phyloP scores from a whole-genome alignment of 2,329 filamentous ascomycete genomes.

The Niveomyces coronatus region DNA sequence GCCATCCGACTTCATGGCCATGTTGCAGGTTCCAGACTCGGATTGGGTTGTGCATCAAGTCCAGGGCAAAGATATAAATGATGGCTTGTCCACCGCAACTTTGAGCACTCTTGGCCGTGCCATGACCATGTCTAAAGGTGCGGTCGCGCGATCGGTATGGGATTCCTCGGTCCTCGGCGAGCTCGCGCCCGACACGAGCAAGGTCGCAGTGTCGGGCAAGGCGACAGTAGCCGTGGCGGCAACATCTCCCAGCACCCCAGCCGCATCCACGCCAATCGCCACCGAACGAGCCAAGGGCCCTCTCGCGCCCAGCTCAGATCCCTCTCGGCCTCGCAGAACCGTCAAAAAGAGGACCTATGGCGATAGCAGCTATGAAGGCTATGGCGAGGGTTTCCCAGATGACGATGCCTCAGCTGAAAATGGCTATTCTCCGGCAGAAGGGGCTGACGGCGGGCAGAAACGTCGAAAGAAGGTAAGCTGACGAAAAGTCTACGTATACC shows the following conservation, averaged over 20 bases:
- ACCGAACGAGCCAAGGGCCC: conserved; percentile 29
- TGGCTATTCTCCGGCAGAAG: conserved; percentile 64
- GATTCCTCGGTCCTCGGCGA: conserved; percentile 50
- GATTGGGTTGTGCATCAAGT: conserved; percentile 47
- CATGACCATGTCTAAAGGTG: conserved; percentile 46
- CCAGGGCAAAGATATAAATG: conserved; percentile 43
- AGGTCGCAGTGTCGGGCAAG: conserved; percentile 31
- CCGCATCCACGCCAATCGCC: conserved; percentile 23
- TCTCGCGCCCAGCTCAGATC: conserved; percentile 31
- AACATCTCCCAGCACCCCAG: conserved; percentile 45
- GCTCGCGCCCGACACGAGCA: conserved; percentile 32
- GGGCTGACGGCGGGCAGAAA: conserved; percentile 55
- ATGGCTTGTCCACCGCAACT: conserved; percentile 38
- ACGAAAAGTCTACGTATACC: neutral
- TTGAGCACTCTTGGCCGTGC: conserved; percentile 38
- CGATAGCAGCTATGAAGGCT: conserved; percentile 65
- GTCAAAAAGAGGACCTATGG: conserved; percentile 68
- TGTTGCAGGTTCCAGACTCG: conserved; percentile 42
- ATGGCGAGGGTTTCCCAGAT: conserved; percentile 60
- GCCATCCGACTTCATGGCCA: conserved; percentile 40
- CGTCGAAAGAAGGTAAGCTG: conserved; percentile 52
- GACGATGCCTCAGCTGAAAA: conserved; percentile 49
- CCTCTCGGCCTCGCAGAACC: conserved; percentile 49
- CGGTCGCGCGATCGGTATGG: conserved; percentile 44
- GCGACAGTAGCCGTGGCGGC: too few relatives aligned